A percentile compares a stretch with the other conserved stretches of the same genome.
Conservation (phyloP, 2,329 filamentous ascomycete genomes). For the Fusarium praegraminearum region DNA sequence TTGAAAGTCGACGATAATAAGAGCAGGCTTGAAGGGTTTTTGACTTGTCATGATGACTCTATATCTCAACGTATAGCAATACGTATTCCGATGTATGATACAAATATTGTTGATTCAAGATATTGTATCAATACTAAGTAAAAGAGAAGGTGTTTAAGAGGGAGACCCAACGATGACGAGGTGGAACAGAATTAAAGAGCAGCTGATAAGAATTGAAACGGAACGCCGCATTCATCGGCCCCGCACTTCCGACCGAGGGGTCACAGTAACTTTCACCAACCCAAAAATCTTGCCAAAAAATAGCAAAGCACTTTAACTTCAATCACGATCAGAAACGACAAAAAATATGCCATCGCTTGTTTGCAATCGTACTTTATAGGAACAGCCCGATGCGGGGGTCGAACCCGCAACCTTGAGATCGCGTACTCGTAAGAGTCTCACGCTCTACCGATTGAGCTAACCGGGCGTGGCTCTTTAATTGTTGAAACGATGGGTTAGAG, state of each 20-base stretch:
- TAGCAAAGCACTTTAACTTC: background rate
- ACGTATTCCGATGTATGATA: rapidly evolving
- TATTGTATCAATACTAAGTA: background rate
- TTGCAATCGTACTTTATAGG: slow-evolving; percentile 24
- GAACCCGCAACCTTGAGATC: slow-evolving; percentile 69
- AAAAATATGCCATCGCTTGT: background rate
- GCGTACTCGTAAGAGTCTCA: slow-evolving; percentile 69
- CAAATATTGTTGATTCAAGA: background rate
- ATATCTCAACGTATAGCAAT: rapidly evolving
- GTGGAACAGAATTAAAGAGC: background rate
- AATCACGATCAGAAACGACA: background rate
- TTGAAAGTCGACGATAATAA: slow-evolving; percentile 87
- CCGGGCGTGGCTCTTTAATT: slow-evolving; percentile 43
- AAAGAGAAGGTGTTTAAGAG: background rate
- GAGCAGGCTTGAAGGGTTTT: slow-evolving; percentile 60
- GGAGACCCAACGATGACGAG: background rate
- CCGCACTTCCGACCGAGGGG: slow-evolving; percentile 23
- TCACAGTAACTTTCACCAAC: background rate
- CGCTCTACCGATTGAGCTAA: slow-evolving; percentile 64
- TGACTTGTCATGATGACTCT: slow-evolving; percentile 1
- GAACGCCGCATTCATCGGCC: slow-evolving; percentile 12
- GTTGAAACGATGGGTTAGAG: background rate
- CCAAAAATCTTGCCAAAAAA: background rate
- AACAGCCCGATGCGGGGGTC: slow-evolving; percentile 58
- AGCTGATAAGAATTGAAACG: slow-evolving; percentile 12